Evolutionary conservation across 2,329 filamentous ascomycete genomes (phyloP), one percentile per base, ranked within the genome.

Genomic region (Fusarium nurragi): DNA sequence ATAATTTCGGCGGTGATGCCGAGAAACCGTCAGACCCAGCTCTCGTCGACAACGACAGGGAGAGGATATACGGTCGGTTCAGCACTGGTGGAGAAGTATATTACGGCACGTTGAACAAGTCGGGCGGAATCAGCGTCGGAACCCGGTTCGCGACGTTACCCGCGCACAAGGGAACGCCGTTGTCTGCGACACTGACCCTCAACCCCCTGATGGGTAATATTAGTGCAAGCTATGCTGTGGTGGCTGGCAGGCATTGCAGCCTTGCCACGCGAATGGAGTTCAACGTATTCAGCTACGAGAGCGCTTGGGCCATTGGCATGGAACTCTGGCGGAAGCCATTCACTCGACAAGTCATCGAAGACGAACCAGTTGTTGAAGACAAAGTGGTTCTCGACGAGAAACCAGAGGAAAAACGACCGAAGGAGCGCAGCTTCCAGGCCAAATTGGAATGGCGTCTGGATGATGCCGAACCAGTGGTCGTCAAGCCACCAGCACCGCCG

Each of bases 261-360:
- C 85, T 99, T 46, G 95, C 93, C 65, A 96, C 93, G 21, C 88
- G 91, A 46, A 94, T 98, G 79, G 93, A 96, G 74, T 99, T 99
- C 79, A 99, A 99, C 73, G 91, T 97, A 46, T 98, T 97, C 79
- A 97, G 93, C 75, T 99, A 97, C 80, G 95, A 99, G 80, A 97
- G 93, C 74, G 91, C 95, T 57, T 90, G 97, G 83, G 90, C 93
- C 23, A 86, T 98, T 22, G 95, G 95, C 14, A 92, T 93, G 80
- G 95, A 99, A 79, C 81, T 98, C 39, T 99, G 95, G 94, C 88
- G 92, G 72, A 90, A 87, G 71, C 82, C 81, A 19, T 75, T 78
- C 16, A 54, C 69, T 61, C 77, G 80, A 18, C 78, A 38, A 74
- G 77, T 70, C 22, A 69, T 79, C 7, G 77, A 78, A 7, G 74